Evolutionary conservation across 169 alveolate species (phyloP), one percentile per base, ranked within the genome.

Genomic region (Cryptosporidium ubiquitum): DNA sequence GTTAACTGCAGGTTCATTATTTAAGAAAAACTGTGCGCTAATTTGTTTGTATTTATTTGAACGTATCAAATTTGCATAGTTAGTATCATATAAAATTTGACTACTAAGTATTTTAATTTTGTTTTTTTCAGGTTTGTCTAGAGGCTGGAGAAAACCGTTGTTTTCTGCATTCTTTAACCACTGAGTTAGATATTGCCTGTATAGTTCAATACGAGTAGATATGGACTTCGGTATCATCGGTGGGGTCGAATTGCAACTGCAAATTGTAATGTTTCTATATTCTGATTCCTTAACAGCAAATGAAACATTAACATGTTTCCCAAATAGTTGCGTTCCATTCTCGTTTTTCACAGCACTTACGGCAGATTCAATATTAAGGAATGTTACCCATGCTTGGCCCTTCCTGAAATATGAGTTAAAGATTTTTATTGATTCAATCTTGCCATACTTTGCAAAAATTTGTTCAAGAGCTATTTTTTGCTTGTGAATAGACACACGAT

Each of bases 321-420:
- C 68, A 49, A 79, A 79, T 23, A 79, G 12, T 16, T 40, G 35
- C 26, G 52, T 37, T 23, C 69, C 89, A 58, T 33, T 40, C 9
- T 40, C 69, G 14, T 47, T 31, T 29, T 37, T 64, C 26, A 79
- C 40, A 20, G 89, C 89, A 12, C n/a, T 39, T 26, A 37, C 47
- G 1, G 89, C 89, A 58, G 89, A 61, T 9, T 31, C 68, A 44
- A 42, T 29, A n/a, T 61, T 31, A 18, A 44, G 23, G 42, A 79
- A 79, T 20, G 74, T 47, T 79, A 79, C 39, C 89, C 89, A 79
- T 44, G 89, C 89, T 29, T 79, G 89, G 2, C 89, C 89, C n/a
- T 40, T 58, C 55, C 89, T 79, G 33, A 44, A 79, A 10, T 58
- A 79, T 26, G 89, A 79, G 23, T 79, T 79, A 2, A 79, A 61